phyloP scores from a whole-genome alignment of 495 filamentous ascomycete genomes.

The Podospora pseudopauciseta region DNA sequence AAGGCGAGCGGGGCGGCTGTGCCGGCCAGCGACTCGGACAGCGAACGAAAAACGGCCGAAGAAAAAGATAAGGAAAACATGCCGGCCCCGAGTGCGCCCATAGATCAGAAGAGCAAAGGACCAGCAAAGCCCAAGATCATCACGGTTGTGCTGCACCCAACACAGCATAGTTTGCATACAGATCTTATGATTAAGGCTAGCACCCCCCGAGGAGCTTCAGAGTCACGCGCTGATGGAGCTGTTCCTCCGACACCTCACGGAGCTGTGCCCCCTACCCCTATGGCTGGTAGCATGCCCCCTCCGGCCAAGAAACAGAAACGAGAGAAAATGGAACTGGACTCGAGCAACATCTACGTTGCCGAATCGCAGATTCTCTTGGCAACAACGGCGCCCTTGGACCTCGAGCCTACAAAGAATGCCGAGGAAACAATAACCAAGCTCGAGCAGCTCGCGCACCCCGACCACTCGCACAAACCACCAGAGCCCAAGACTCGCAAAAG shows the following conservation, averaged over 20 bases:
- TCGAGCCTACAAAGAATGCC: slow-evolving; percentile 67
- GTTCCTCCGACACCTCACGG: slow-evolving; percentile 62
- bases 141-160: slow-evolving; percentile 83
- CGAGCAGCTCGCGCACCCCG: slow-evolving; percentile 65
- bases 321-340: slow-evolving; percentile 69
- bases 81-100: slow-evolving; percentile 44
- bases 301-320: slow-evolving; percentile 66
- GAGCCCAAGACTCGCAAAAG: slow-evolving; percentile 86
- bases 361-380: slow-evolving; percentile 67
- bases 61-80: slow-evolving; percentile 48
- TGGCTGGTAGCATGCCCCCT: slow-evolving; percentile 48
- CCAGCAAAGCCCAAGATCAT: slow-evolving; percentile 59
- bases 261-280: slow-evolving; percentile 59
- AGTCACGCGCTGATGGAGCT: slow-evolving; percentile 48
- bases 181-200: slow-evolving; percentile 74
- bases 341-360: slow-evolving; percentile 63
- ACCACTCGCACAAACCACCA: slow-evolving; percentile 70
- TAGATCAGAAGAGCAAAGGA: slow-evolving; percentile 49
- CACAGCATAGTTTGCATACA: slow-evolving; percentile 63
- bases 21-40: slow-evolving; percentile 21
- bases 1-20: slow-evolving; percentile 26
- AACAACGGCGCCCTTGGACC: slow-evolving; percentile 67
- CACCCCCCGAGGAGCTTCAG: slow-evolving; percentile 54
- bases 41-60: slow-evolving; percentile 31
- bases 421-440: slow-evolving; percentile 66